phyloP scores from a whole-genome alignment of 2,329 filamentous ascomycete species.

The Aureobasidium uvarum region DNA sequence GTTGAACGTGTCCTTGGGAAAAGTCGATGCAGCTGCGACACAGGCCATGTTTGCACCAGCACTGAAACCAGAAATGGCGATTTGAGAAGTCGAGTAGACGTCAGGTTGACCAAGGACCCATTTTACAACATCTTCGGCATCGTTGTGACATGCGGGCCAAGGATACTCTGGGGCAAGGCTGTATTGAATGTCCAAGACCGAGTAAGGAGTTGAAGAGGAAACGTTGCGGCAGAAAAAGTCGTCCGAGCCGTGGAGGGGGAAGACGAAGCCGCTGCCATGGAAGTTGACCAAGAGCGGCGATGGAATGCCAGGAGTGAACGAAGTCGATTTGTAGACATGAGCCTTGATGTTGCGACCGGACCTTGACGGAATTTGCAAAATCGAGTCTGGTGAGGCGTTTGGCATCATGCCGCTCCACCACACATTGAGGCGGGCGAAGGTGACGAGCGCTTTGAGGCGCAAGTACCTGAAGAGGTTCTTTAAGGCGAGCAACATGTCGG shows the following conservation, averaged over 20 bases:
- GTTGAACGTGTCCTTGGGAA: constrained; percentile 37
- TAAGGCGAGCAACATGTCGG: constrained; percentile 9
- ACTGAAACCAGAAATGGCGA: constrained; percentile 44
- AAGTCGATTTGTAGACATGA: constrained; percentile 32
- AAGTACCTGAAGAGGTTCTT: constrained; percentile 22
- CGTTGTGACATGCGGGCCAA: constrained; percentile 46
- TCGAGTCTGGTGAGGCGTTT: constrained; percentile 11
- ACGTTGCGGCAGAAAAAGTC: constrained; percentile 42
- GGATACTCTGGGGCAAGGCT: constrained; percentile 47
- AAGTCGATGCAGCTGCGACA: constrained; percentile 36
- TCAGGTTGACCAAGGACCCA: constrained; percentile 41
- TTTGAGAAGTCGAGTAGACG: constrained; percentile 34
- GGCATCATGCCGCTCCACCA: not conserved
- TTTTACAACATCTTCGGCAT: constrained; percentile 47
- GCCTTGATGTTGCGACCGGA: constrained; percentile 30
- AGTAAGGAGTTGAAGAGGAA: constrained; percentile 38
- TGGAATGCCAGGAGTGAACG: constrained; percentile 12
- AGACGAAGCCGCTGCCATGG: constrained; percentile 39
- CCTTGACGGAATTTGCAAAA: constrained; percentile 32
- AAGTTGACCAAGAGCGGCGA: constrained; percentile 39
- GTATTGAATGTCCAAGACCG: constrained; percentile 45
- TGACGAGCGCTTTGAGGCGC: constrained; percentile 31
- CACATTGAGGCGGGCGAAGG: constrained; percentile 27
- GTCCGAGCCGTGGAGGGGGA: constrained; percentile 44
- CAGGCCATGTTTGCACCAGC: constrained; percentile 45